These are phyloP conservation scores for Acrocalymma vagum DNA, from an alignment of 2,329 filamentous ascomycete genomes.

Conservation along the genomic window DNA sequence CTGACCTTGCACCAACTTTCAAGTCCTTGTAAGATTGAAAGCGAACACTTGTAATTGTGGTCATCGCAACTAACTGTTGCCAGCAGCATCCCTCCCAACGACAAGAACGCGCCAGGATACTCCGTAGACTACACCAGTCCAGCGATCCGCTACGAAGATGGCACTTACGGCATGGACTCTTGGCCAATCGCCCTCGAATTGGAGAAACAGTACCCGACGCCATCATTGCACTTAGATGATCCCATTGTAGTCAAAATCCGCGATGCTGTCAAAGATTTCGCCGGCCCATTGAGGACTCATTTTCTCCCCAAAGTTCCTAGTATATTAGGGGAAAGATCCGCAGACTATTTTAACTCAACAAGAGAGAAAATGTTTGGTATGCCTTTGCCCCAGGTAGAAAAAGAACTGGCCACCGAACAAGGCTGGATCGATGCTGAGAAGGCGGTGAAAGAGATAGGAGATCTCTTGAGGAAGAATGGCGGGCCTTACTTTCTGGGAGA, in stretches of 20 bases:
- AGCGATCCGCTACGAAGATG: conserved; percentile 63
- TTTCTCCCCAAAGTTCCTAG: conserved; percentile 58
- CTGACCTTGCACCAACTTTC: conserved; percentile 67
- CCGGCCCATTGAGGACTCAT: conserved; percentile 22
- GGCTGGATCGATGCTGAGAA: conserved; percentile 59
- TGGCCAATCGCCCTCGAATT: conserved; percentile 65
- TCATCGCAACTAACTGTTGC: conserved; percentile 2
- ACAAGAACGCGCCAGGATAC: conserved; percentile 38
- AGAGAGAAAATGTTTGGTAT: conserved; percentile 61
- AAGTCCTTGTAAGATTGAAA: conserved; percentile 59
- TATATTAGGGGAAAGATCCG: conserved; percentile 62
- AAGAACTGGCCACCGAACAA: conserved; percentile 58
- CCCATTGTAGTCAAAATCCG: conserved; percentile 58
- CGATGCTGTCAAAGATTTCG: conserved; percentile 43
- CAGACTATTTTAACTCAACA: conserved; percentile 65
- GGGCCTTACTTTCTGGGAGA: conserved; percentile 71
- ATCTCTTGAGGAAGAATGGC: conserved; percentile 62
- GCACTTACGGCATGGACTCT: conserved; percentile 71
- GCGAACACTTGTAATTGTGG: too few relatives aligned
- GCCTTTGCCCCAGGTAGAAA: conserved; percentile 59
- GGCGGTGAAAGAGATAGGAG: conserved; percentile 44
- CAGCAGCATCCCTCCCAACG: conserved; percentile 58
- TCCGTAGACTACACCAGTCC: conserved; percentile 63
- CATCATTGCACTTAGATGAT: conserved; percentile 66
- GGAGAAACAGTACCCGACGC: conserved; percentile 66